Base-by-base conservation (phyloP, 345 rosid species). In the Excoecaria agallocha region DNA sequence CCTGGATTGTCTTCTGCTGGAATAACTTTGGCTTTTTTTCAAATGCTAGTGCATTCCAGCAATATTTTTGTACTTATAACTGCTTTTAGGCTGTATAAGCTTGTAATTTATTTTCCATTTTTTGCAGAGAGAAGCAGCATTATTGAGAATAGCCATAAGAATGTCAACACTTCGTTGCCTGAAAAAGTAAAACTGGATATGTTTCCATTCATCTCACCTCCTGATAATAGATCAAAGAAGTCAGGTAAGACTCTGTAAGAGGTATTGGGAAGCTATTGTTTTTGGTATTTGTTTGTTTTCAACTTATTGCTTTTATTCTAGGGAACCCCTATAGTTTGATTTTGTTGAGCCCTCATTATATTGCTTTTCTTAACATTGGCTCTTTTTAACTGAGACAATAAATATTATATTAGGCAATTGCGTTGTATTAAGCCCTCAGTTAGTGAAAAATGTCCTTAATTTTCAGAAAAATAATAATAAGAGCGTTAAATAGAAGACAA, bases 61-160 rank as follows among this genome's bases (percentile, higher is more conserved):
- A 8, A 52, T 17, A 20, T 16, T 24, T 46, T 30, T 66, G 56
- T 66, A 35, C 68, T 5, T 68, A 50, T 49, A 15, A 24, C 20
- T 24, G 17, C 25, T 46, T 20, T 67, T 5, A 67, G 70, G 12
- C 13, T 49, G 12, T 20, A 2, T 69, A 30, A 25, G 11, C 50
- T n/a, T 57, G 48, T 15, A 24, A 56, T 15, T 46, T 7, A 57
- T 35, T 66, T 71, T 66, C 12, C 69, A 22, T 61, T 60, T 66
- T 74, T n/a, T 79, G 80, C 84, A 84, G 96, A 77, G 76, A 69
- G 67, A 48, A 74, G 72, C 50, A 59, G 4, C 6, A 38, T 51
- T 56, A 49, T 58, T 11, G 75, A 74, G 59, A 76, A 68, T 72
- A 56, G 52, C 52, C 19, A 46, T 71, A 66, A 76, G 71, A 78